These are phyloP conservation scores for Lunasporangiospora selenospora DNA, from an alignment of 192 early-diverging fungal species.

Conservation along the genomic window DNA sequence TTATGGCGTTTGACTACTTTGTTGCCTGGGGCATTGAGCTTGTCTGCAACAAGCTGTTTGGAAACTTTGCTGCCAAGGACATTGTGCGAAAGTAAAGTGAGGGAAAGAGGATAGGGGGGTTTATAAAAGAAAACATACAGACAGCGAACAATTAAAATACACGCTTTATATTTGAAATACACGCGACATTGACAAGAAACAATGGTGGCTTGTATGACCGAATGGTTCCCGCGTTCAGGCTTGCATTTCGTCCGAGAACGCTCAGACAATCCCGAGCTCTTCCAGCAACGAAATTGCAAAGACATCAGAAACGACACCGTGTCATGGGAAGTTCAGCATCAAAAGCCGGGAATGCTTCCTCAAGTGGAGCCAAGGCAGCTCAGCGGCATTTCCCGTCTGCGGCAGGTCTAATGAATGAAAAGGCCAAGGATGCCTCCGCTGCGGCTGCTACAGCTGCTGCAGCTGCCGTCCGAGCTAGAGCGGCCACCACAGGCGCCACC, in stretches of 20 bases:
- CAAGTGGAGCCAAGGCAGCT: slow-evolving; percentile 32
- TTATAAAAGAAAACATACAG: too few relatives aligned
- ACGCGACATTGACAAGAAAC: too few relatives aligned
- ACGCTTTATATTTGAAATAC: too few relatives aligned
- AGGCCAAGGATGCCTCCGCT: slow-evolving; percentile 8
- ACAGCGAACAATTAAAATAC: too few relatives aligned
- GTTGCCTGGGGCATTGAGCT: slow-evolving; percentile 83
- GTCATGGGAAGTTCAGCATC: slow-evolving; percentile 44
- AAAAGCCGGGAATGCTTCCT: slow-evolving; percentile 11
- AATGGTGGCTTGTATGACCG: too few relatives aligned
- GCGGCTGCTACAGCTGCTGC: slow-evolving; percentile 12
- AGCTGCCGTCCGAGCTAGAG: background rate
- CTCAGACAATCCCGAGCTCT: too few relatives aligned
- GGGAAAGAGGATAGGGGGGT: too few relatives aligned
- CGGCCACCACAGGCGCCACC: background rate
- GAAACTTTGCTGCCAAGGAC: slow-evolving; percentile 89
- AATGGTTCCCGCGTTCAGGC: too few relatives aligned
- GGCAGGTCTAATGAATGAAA: slow-evolving; percentile 18
- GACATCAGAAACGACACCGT: too few relatives aligned
- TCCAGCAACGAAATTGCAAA: too few relatives aligned
- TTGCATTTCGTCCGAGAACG: too few relatives aligned
- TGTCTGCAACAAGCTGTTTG: slow-evolving; percentile 78
- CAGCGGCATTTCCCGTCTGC: slow-evolving; percentile 38
- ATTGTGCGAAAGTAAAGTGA: slow-evolving; percentile 66
- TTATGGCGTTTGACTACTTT: slow-evolving; percentile 92